A percentile compares a stretch with the other conserved stretches of the same genome.
Conservation (phyloP, 1,284 basidiomycete species). For the Stygiomarasmius scandens region DNA sequence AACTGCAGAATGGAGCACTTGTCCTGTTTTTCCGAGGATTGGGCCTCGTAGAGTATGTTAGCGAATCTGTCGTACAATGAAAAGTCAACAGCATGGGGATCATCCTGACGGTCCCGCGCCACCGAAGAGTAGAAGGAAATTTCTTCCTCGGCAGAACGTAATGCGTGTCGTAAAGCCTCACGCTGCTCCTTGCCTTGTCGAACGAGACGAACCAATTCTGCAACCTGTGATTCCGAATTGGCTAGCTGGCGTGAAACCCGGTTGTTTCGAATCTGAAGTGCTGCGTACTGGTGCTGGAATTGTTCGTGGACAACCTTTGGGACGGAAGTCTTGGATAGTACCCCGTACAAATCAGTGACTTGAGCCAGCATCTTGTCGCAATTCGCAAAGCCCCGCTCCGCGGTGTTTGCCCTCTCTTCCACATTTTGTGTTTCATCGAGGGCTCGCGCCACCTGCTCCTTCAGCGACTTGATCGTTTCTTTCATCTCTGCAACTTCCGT, state of each 20-base stretch:
- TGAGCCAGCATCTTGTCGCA: conserved; percentile 45
- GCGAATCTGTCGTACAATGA: conserved; percentile 7
- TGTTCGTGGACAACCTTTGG: conserved; percentile 38
- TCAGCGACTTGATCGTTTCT: conserved; percentile 36
- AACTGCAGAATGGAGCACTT: neutral
- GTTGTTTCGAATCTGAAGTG: conserved; percentile 45
- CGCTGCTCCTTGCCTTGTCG: conserved; percentile 60
- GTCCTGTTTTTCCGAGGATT: neutral
- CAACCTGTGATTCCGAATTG: conserved; percentile 68
- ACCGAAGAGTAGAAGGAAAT: conserved; percentile 33
- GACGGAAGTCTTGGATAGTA: conserved; percentile 55
- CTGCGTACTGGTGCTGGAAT: conserved; percentile 45
- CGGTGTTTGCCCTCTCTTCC: conserved; percentile 29
- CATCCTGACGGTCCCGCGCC: neutral
- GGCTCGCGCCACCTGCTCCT: conserved; percentile 39
- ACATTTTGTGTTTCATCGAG: conserved; percentile 34
- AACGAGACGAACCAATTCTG: conserved; percentile 63
- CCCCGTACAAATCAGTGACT: conserved; percentile 61
- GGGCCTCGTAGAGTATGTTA: neutral
- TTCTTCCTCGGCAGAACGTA: conserved; percentile 48
- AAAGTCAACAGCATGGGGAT: conserved; percentile 3
- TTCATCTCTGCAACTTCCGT: conserved; percentile 45
- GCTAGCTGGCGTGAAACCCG: conserved; percentile 65
- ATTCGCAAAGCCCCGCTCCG: conserved; percentile 52
- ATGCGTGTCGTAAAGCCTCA: conserved; percentile 39